Evolutionary conservation across 2,329 filamentous ascomycete species (phyloP).

Genomic region (Hymenotorrendiella dingleyae): DNA sequence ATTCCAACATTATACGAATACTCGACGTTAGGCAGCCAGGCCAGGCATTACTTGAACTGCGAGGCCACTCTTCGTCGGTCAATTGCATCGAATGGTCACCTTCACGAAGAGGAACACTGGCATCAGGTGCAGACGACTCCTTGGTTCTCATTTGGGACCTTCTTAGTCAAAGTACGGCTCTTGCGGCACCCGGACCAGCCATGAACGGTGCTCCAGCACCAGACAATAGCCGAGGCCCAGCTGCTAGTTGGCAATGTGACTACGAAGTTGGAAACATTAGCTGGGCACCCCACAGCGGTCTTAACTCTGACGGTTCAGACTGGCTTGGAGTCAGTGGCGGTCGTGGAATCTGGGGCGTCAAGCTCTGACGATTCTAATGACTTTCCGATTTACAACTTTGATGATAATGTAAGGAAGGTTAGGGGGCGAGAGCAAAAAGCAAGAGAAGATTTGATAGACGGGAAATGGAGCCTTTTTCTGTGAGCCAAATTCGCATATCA

Average conservation of each 20-base stretch:
- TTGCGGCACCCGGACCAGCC: constrained; percentile 30
- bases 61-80: constrained; percentile 76
- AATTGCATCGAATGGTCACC: constrained; percentile 98
- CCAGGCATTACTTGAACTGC: constrained; percentile 87
- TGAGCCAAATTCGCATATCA: constrained; percentile 11
- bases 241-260: constrained; percentile 77
- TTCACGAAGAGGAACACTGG: constrained; percentile 75
- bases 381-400: too few relatives aligned
- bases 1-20: constrained; percentile 87
- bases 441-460: constrained; percentile 12
- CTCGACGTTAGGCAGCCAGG: constrained; percentile 94
- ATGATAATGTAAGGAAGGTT: background rate
- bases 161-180: constrained; percentile 48
- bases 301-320: constrained; percentile 66
- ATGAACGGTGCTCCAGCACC: constrained; percentile 45
- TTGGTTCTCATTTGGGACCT: constrained; percentile 93
- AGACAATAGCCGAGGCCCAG: constrained; percentile 59
- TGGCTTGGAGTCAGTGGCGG: constrained; percentile 82
- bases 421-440: background rate
- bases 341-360: constrained; percentile 67
- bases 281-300: constrained; percentile 69
- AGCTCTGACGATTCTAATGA: constrained; percentile 22
- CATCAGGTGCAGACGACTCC: constrained; percentile 87
- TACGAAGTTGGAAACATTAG: constrained; percentile 82
- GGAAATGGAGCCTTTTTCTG: constrained; percentile 1